A percentile compares a stretch with the other conserved stretches of the same genome.
Evolutionary conservation across 306 rosid species (phyloP).

Genomic region (Citrullus mucosospermus): DNA sequence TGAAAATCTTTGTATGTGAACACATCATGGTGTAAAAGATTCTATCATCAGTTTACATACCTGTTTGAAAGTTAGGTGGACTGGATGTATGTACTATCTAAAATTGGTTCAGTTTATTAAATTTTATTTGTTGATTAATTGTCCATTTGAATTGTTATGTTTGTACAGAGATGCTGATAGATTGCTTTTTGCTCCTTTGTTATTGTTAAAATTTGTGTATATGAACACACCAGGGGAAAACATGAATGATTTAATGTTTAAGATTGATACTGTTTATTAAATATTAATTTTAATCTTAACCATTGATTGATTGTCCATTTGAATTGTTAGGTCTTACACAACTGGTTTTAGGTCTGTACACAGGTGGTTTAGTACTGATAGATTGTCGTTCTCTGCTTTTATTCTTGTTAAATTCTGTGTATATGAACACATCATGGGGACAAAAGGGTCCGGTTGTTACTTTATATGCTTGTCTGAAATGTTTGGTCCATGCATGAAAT

Average conservation of each 20-base stretch:
- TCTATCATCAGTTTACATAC: background rate
- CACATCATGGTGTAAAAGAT: background rate
- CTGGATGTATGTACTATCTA: background rate
- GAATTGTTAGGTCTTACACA: background rate
- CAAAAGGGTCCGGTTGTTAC: background rate
- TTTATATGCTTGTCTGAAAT: background rate
- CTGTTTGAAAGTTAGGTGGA: background rate
- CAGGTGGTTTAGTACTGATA: background rate
- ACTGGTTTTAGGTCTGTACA: background rate
- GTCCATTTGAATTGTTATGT: background rate
- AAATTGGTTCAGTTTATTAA: background rate
- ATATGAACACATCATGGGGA: background rate
- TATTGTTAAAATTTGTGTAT: background rate
- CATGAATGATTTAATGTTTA: background rate
- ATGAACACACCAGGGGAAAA: background rate
- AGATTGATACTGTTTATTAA: background rate
- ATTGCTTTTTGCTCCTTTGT: background rate
- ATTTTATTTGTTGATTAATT: background rate
- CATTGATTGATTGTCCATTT: background rate
- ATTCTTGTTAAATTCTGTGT: background rate
- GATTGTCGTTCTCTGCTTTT: background rate
- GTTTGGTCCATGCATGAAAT: background rate
- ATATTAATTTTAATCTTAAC: background rate
- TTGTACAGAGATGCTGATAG: background rate
- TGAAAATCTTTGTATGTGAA: background rate